phyloP scores from a whole-genome alignment of 176 grass and related monocot species.

The Oryza brachyantha region DNA sequence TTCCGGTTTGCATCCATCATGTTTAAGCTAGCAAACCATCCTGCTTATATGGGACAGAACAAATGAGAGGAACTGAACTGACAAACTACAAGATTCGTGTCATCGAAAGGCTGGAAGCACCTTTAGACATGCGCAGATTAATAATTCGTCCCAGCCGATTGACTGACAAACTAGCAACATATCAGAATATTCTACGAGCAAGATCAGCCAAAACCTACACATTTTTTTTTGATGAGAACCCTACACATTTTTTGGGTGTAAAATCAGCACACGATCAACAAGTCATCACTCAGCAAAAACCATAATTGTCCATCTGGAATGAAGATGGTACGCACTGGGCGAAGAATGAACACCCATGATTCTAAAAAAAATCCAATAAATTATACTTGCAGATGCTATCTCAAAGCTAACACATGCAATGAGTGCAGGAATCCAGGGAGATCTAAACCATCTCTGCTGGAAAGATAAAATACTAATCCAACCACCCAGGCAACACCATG shows the following conservation, averaged over 20 bases:
- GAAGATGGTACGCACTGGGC: background rate
- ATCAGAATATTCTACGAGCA: background rate
- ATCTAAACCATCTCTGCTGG: slow-evolving; percentile 6
- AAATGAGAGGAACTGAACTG: background rate
- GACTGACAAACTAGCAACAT: background rate
- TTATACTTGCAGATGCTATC: slow-evolving; percentile 5
- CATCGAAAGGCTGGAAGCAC: background rate
- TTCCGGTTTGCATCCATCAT: background rate
- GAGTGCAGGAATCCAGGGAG: slow-evolving; percentile 21
- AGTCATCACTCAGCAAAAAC: background rate
- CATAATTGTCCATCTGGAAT: background rate
- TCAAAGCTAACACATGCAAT: slow-evolving; percentile 27
- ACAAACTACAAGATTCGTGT: background rate
- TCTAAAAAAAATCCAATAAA: background rate
- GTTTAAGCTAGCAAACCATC: background rate
- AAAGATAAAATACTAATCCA: slow-evolving; percentile 10
- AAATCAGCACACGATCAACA: background rate
- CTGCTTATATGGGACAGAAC: background rate
- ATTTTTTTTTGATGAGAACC: too few relatives aligned
- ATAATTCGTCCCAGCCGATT: background rate
- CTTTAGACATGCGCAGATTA: background rate
- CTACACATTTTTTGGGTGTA: background rate
- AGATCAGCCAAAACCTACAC: background rate
- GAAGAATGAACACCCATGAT: background rate
- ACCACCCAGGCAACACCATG: background rate